Evolutionary conservation across 73 alveolate species (phyloP).

Genomic region (Durusdinium trenchii): DNA sequence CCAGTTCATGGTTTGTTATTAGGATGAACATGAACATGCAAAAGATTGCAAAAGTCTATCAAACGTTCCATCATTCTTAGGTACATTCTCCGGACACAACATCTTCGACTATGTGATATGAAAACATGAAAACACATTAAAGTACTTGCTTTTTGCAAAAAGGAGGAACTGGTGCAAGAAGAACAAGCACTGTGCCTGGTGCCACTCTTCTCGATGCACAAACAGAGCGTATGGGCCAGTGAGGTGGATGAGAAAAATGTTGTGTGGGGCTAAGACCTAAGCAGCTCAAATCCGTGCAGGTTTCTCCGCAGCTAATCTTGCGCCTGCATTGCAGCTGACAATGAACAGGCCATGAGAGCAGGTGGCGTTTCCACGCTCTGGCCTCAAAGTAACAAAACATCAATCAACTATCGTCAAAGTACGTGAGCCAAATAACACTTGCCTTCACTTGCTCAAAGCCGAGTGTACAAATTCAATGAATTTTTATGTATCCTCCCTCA

Average conservation of each 20-base stretch:
- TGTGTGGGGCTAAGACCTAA: conserved; percentile 30
- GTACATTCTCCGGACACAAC: no score
- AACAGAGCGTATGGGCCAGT: conserved; percentile 86
- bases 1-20: neutral
- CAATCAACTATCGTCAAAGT: neutral
- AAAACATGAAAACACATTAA: no score
- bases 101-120: no score
- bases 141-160: no score
- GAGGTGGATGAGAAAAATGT: conserved; percentile 58
- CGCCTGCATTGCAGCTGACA: conserved; percentile 90
- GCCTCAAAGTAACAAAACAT: neutral
- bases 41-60: no score
- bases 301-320: neutral
- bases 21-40: neutral
- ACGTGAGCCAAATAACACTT: neutral
- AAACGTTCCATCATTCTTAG: no score
- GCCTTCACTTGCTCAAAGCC: no score
- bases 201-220: conserved; percentile 71
- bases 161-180: no score
- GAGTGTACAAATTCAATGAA: no score
- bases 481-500: no score
- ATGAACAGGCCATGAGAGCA: conserved; percentile 80
- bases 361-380: conserved; percentile 44
- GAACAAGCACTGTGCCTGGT: conserved; percentile 26
- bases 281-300: neutral